Base-by-base conservation (phyloP, 306 rosid genomes). In the Argentina anserina region DNA sequence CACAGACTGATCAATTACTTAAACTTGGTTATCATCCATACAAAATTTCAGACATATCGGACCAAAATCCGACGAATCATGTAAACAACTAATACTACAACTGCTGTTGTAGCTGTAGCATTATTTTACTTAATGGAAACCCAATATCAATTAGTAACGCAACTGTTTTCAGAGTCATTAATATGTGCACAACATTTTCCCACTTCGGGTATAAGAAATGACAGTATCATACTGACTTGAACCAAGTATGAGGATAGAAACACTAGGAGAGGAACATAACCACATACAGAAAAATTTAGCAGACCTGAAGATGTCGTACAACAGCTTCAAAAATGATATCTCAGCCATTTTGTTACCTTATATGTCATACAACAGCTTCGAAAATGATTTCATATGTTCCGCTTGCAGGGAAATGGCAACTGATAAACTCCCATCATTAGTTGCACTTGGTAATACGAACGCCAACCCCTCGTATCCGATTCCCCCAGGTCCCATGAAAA, bases 401-500 rank as follows among this genome's bases (percentile, higher is more conserved):
- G 76, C 34, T 42, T 61, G 72, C 39, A 79, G 72, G 34, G 72
- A 77, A 36, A 79, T 74, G 43, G 70, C 72, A 13, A 79, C 63
- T 13, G 71, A 74, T 34, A 75, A 68, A 67, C 83, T 79, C 20
- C 76, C 76, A 36, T 62, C 96, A 55, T 80, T 80, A 4, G 67
- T 66, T 56, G 98, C 74, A 77, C 91, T 88, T 6, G 96, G 97
- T 47, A 91, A 47, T 28, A 94, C 79, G 31, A 82, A 91, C 40
- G 94, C 87, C 2, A 94, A 63, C 0, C 98, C 98, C 74, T 94
- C 98, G 3, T 79, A 94, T 0, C 92, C 85, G 42, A 94, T 87
- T 39, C 97, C 98, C 21, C 97, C 98, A 3, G 97, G 98, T 31
- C 98, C 98, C 98, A 94, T 87, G 78, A 94, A 94, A 21, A 91